Percentiles rank a stretch among this genome's conserved stretches.
Evolutionary conservation across 2,329 filamentous ascomycete species (phyloP).

Genomic region (Xylariaceae sp.): DNA sequence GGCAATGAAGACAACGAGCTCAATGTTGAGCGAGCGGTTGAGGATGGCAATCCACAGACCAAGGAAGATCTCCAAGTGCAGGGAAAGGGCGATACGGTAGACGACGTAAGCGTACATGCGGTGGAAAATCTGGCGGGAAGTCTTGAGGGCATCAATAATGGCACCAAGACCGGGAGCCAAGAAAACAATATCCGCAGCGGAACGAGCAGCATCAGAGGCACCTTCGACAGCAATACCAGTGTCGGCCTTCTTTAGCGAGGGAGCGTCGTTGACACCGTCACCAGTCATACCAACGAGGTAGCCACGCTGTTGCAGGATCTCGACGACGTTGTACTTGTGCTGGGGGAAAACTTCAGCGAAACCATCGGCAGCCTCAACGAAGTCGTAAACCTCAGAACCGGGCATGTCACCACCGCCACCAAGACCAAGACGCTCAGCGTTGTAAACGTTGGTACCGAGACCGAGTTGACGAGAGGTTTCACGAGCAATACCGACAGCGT

Average conservation of each 20-base stretch:
- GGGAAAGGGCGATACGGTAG: conserved; percentile 87
- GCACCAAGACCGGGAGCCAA: conserved; percentile 84
- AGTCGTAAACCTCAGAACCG: conserved; percentile 89
- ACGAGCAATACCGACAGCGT: conserved; percentile 86
- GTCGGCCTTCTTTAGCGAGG: conserved; percentile 91
- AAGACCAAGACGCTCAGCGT: conserved; percentile 85
- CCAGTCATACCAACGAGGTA: conserved; percentile 95
- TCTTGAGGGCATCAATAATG: conserved; percentile 90
- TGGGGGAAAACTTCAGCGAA: conserved; percentile 93
- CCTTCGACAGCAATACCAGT: conserved; percentile 93
- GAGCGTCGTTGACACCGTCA: conserved; percentile 91
- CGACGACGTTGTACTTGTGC: conserved; percentile 92
- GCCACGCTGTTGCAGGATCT: conserved; percentile 88
- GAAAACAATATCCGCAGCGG: conserved; percentile 90
- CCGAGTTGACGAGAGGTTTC: conserved; percentile 88
- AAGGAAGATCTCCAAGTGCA: conserved; percentile 87
- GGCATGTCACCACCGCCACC: conserved; percentile 89
- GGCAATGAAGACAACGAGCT: conserved; percentile 87
- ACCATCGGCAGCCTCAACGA: conserved; percentile 90
- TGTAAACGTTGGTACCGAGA: conserved; percentile 89
- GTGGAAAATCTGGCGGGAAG: conserved; percentile 90
- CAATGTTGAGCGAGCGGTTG: conserved; percentile 76
- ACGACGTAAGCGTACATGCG: conserved; percentile 96
- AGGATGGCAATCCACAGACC: conserved; percentile 87
- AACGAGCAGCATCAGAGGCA: conserved; percentile 83